Evolutionary conservation across 179 eudicot genomes (phyloP).

Genomic region (Spergularia azorica): DNA sequence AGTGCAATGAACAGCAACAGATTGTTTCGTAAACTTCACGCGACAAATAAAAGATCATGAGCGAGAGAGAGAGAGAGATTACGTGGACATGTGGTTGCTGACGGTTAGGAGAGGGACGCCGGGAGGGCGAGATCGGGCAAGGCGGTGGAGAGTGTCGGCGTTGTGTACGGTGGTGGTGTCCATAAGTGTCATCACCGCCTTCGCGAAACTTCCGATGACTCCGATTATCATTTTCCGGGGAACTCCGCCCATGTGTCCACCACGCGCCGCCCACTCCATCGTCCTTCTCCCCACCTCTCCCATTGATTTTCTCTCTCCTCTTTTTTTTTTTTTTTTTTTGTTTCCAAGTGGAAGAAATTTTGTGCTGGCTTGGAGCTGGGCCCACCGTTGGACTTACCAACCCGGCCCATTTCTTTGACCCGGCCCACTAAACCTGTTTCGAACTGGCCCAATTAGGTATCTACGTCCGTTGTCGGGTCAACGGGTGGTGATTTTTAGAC

Average conservation of each 20-base stretch:
- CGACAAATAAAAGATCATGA: neutral
- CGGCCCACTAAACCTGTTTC: too few relatives aligned
- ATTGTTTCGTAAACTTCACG: neutral
- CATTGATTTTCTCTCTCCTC: constrained; percentile 5
- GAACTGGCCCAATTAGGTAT: too few relatives aligned
- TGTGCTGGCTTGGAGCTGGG: too few relatives aligned
- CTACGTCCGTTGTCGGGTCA: too few relatives aligned
- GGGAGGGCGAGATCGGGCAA: constrained; percentile 71
- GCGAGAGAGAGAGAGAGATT: constrained; percentile 35
- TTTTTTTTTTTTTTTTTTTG: neutral
- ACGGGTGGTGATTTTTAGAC: too few relatives aligned
- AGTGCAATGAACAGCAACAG: neutral
- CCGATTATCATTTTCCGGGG: constrained; percentile 56
- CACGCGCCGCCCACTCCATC: constrained; percentile 89
- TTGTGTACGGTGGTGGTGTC: constrained; percentile 78
- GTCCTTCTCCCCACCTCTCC: constrained; percentile 35
- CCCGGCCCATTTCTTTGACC: too few relatives aligned
- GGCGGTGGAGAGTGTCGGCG: constrained; percentile 58
- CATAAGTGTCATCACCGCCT: constrained; percentile 52
- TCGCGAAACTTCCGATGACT: constrained; percentile 63
- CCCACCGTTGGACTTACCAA: too few relatives aligned
- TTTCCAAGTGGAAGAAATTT: neutral
- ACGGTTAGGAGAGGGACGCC: constrained; percentile 85
- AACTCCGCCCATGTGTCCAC: constrained; percentile 61
- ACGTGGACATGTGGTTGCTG: constrained; percentile 99